A percentile compares a stretch with the other conserved stretches of the same genome.
Evolutionary conservation across 2,329 filamentous ascomycete genomes (phyloP).

Genomic region (Botrytis elliptica): DNA sequence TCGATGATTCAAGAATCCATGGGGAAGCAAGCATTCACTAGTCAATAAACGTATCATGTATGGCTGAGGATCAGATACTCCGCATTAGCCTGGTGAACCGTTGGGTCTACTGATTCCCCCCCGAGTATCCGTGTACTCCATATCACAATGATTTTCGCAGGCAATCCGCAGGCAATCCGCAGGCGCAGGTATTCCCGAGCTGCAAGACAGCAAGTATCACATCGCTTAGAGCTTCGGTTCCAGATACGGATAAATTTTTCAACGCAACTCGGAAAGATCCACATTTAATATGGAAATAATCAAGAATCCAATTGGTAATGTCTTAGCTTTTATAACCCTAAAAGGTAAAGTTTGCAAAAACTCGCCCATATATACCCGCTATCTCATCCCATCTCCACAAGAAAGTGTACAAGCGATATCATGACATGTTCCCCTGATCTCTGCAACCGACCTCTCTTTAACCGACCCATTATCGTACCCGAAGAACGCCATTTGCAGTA

Average conservation of each 20-base stretch:
- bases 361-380: background rate
- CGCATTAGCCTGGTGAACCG: background rate
- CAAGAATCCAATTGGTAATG: background rate
- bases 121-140: background rate
- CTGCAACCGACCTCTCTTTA: conserved; percentile 12
- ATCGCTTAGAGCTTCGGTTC: background rate
- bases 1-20: background rate
- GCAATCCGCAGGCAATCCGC: background rate
- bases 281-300: background rate
- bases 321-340: conserved; percentile 6
- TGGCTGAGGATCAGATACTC: background rate
- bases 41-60: background rate
- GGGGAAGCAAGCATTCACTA: background rate
- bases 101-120: background rate
- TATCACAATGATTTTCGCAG: background rate
- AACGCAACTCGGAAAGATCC: background rate
- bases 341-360: background rate
- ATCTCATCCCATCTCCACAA: background rate
- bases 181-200: background rate
- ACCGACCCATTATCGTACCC: conserved; percentile 6
- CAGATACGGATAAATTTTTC: background rate
- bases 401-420: conserved; percentile 15
- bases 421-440: conserved; percentile 5
- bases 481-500: conserved; percentile 21
- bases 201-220: background rate